These are phyloP conservation scores for Ophiobolus disseminans DNA, from an alignment of 2,329 filamentous ascomycete species.

Conservation along the genomic window DNA sequence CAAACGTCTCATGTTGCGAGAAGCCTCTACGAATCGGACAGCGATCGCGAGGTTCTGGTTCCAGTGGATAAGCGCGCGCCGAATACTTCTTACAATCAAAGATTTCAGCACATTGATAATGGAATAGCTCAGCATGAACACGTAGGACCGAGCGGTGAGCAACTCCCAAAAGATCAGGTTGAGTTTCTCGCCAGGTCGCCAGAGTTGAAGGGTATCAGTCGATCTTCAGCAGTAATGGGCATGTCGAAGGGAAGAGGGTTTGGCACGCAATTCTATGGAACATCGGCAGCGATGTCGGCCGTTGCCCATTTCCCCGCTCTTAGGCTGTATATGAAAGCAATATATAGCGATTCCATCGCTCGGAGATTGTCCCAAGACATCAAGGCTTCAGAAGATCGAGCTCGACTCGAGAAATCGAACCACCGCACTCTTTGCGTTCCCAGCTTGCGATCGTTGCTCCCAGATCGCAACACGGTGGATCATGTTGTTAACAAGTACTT, in stretches of 20 bases:
- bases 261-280: constrained; percentile 51
- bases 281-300: constrained; percentile 44
- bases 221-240: constrained; percentile 1
- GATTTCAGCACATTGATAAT: too few relatives aligned
- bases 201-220: constrained; percentile 3
- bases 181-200: constrained; percentile 6
- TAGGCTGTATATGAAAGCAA: constrained; percentile 34
- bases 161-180: constrained; percentile 6
- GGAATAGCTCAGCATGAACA: not conserved
- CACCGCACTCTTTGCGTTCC: constrained; percentile 14
- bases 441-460: constrained; percentile 35
- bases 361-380: constrained; percentile 30
- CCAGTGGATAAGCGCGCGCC: not conserved
- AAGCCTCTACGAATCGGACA: not conserved
- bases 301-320: too few relatives aligned
- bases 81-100: too few relatives aligned
- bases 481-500: constrained; percentile 55
- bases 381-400: constrained; percentile 24
- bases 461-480: constrained; percentile 48
- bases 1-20: too few relatives aligned
- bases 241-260: constrained; percentile 47
- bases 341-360: constrained; percentile 29
- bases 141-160: not conserved
- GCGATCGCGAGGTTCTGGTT: not conserved
- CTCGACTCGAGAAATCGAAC: constrained; percentile 4